A percentile compares a stretch with the other conserved stretches of the same genome.
phyloP scores from a whole-genome alignment of 148 eudicot genomes.

The Amaranthus hypochondriacus region DNA sequence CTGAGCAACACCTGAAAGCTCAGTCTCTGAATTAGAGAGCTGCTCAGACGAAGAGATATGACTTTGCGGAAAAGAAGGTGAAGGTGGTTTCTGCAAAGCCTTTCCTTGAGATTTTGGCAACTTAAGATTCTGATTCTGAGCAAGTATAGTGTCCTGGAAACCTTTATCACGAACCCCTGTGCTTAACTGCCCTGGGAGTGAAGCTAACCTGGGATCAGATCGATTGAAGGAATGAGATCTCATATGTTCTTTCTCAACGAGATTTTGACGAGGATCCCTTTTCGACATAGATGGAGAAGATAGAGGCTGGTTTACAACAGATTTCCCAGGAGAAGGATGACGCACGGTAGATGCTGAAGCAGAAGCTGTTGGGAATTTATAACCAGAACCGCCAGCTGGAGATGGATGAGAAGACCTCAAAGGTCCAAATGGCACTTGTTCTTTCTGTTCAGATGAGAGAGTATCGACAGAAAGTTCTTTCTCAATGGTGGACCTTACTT shows the following conservation, averaged over 20 bases:
- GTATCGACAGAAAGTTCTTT: slow-evolving; percentile 49
- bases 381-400: slow-evolving; percentile 21
- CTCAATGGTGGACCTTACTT: slow-evolving; percentile 40
- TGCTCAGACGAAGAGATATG: slow-evolving; percentile 29
- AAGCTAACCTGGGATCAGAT: slow-evolving; percentile 46
- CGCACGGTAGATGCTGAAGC: slow-evolving; percentile 37
- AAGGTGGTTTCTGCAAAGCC: slow-evolving; percentile 28
- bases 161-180: slow-evolving; percentile 30
- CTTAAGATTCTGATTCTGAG: slow-evolving; percentile 30
- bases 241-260: slow-evolving; percentile 40
- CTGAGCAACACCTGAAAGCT: slow-evolving; percentile 35
- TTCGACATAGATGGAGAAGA: slow-evolving; percentile 36
- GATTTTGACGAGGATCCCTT: slow-evolving; percentile 41
- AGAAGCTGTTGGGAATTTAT: slow-evolving; percentile 19
- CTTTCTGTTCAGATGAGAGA: slow-evolving; percentile 38
- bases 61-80: slow-evolving; percentile 33
- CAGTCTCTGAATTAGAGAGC: slow-evolving; percentile 25
- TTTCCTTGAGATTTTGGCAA: slow-evolving; percentile 35
- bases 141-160: slow-evolving; percentile 32
- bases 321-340: slow-evolving; percentile 36
- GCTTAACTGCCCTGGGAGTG: slow-evolving; percentile 27
- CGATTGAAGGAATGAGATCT: slow-evolving; percentile 31
- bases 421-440: slow-evolving; percentile 38
- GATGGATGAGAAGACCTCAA: slow-evolving; percentile 32
- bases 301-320: slow-evolving; percentile 36